Evolutionary conservation across 805 yeast species (phyloP), one percentile per base, ranked within the genome.

Genomic region (Spathaspora passalidarum): DNA sequence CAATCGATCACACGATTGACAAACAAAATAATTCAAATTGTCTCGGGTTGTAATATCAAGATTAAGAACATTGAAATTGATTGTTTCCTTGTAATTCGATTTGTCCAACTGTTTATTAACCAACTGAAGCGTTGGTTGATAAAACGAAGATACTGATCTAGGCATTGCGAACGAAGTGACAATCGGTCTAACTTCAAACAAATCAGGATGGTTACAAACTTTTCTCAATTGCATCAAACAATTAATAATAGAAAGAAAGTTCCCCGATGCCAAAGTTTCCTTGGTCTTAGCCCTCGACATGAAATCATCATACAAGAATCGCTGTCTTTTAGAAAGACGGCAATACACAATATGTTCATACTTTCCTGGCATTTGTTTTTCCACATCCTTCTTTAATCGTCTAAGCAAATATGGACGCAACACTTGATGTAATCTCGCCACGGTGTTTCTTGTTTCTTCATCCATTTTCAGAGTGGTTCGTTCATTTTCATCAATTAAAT

Each of bases 331-430:
- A 1, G 97, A 90, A 38, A 94, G 69, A 21, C 96, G 79, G 69
- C 99, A 95, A 61, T 87, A 88, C 5, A 94, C 83, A 48, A 94
- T 84, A 63, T 94, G 99, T 62, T 94, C 99, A 63, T 90, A 88
- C 60, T 94, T 94, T 0, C 87, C 97, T 1, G 99, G 99, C 99
- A 94, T 94, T 65, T 94, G 99, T 59, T 92, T 90, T 57, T 94
- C 99, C 11, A 94, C 99, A 65, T 94, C 99, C 17, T 88, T 89
- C 62, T 94, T 94, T 59, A 94, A 76, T 53, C 99, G 82, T 62
- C 99, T 81, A 49, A 94, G 70, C 34, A 94, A 69, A 58, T 92
- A 94, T 0, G 99, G 99, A 52, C 99, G 79, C 54, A 94, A 70
- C 17, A 94, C 96, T 62, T 89, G 96, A 66, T 94, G 99, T 45